phyloP scores from a whole-genome alignment of 163 green algal species.

The Scenedesmus sp. region DNA sequence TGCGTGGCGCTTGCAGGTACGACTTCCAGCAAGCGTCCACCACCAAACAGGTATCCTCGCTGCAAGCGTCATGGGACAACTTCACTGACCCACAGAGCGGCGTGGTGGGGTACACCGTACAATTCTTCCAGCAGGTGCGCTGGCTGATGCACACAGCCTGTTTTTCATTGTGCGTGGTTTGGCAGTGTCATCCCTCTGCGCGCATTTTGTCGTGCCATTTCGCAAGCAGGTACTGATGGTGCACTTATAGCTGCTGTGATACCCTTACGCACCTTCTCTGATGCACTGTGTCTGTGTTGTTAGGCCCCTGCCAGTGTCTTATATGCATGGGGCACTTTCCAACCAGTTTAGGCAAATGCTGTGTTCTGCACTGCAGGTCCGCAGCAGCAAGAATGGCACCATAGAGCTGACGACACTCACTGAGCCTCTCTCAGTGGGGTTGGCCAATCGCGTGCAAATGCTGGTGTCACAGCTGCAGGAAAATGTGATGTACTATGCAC shows the following conservation, averaged over 20 bases:
- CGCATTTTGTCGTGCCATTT: too few relatives aligned
- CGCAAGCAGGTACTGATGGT: too few relatives aligned
- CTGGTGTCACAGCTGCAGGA: background rate
- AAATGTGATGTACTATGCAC: slow-evolving; percentile 14
- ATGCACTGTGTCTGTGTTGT: too few relatives aligned
- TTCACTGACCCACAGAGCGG: slow-evolving; percentile 46
- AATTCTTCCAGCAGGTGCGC: slow-evolving; percentile 47
- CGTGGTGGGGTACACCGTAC: slow-evolving; percentile 33
- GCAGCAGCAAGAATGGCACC: background rate
- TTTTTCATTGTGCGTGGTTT: too few relatives aligned
- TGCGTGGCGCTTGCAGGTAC: slow-evolving; percentile 19
- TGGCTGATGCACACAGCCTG: background rate
- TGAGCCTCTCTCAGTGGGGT: slow-evolving; percentile 26
- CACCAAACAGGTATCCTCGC: background rate
- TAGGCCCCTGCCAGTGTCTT: too few relatives aligned
- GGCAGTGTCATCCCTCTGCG: too few relatives aligned
- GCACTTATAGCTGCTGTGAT: too few relatives aligned
- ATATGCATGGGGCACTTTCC: too few relatives aligned
- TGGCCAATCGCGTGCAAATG: slow-evolving; percentile 34
- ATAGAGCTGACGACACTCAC: slow-evolving; percentile 18
- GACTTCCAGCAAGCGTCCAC: slow-evolving; percentile 13
- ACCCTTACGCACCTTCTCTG: too few relatives aligned
- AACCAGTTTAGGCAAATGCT: too few relatives aligned
- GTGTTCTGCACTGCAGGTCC: background rate
- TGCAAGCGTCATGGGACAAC: slow-evolving; percentile 50